Evolutionary conservation across 75 land plant genomes (phyloP).

Genomic region (Gnetum montanum): DNA sequence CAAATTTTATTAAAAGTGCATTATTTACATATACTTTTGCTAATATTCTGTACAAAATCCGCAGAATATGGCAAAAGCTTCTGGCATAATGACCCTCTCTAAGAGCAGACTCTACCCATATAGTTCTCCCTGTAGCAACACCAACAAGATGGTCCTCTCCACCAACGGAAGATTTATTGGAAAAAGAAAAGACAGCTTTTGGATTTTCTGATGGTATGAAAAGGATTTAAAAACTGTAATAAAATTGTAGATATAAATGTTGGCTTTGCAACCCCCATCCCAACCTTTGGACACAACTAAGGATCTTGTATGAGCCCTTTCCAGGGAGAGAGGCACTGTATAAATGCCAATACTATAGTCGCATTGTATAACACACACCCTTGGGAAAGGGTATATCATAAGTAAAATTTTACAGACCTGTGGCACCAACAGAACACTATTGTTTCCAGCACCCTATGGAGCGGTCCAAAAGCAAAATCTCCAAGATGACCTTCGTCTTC

Average conservation of each 20-base stretch:
- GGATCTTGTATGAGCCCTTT: background rate
- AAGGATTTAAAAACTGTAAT: background rate
- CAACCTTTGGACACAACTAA: background rate
- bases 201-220: background rate
- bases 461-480: slow-evolving; percentile 6
- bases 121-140: background rate
- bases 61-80: background rate
- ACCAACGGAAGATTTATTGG: background rate
- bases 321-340: background rate
- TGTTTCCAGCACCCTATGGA: background rate
- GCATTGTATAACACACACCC: too few species aligned
- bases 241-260: too few species aligned
- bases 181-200: too few species aligned
- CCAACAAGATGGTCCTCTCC: slow-evolving; percentile 9
- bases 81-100: background rate
- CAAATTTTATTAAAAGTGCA: too few species aligned
- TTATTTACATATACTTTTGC: background rate
- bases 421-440: background rate
- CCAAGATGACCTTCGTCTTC: slow-evolving; percentile 5
- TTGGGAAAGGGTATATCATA: background rate
- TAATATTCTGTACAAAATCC: slow-evolving; percentile 5
- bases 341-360: too few species aligned
- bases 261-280: slow-evolving; percentile 1
- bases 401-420: background rate
- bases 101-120: background rate